A percentile compares a stretch with the other conserved stretches of the same genome.
phyloP scores from a whole-genome alignment of 2,329 filamentous ascomycete genomes.

The Cladophialophora yegresii region DNA sequence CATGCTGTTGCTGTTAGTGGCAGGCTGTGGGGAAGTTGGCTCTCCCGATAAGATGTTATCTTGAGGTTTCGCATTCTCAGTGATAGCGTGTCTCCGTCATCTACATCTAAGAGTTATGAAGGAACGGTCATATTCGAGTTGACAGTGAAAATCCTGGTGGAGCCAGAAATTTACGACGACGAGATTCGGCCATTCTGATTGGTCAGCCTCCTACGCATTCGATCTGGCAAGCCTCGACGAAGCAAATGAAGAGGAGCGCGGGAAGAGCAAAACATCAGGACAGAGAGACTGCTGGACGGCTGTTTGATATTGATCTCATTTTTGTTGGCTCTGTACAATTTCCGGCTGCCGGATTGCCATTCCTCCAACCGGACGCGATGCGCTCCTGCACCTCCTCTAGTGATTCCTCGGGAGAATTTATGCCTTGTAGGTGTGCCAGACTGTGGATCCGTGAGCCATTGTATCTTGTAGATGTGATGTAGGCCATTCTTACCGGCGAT shows the following conservation, averaged over 20 bases:
- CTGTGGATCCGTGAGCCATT: constrained; percentile 46
- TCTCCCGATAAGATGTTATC: constrained; percentile 70
- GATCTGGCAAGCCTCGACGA: constrained; percentile 1
- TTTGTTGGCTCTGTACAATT: constrained; percentile 32
- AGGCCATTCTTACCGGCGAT: constrained; percentile 60
- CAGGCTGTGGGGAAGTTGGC: constrained; percentile 61
- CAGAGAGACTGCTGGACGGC: background rate
- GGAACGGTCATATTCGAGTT: background rate
- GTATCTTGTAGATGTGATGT: background rate
- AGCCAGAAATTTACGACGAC: constrained; percentile 23
- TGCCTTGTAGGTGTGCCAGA: constrained; percentile 70
- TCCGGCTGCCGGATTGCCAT: constrained; percentile 21
- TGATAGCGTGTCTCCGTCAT: background rate
- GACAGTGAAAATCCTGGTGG: background rate
- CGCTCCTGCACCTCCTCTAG: constrained; percentile 9
- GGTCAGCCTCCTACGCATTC: constrained; percentile 1
- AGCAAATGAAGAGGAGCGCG: constrained; percentile 6
- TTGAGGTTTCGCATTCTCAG: constrained; percentile 81
- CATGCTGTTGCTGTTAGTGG: constrained; percentile 77
- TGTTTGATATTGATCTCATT: constrained; percentile 15
- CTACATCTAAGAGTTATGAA: background rate
- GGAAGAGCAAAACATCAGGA: background rate
- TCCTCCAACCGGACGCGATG: constrained; percentile 16
- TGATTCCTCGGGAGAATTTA: constrained; percentile 31
- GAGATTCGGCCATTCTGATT: constrained; percentile 21